Evolutionary conservation across 1,284 basidiomycete genomes (phyloP).

Genomic region (Sparassis latifolia): DNA sequence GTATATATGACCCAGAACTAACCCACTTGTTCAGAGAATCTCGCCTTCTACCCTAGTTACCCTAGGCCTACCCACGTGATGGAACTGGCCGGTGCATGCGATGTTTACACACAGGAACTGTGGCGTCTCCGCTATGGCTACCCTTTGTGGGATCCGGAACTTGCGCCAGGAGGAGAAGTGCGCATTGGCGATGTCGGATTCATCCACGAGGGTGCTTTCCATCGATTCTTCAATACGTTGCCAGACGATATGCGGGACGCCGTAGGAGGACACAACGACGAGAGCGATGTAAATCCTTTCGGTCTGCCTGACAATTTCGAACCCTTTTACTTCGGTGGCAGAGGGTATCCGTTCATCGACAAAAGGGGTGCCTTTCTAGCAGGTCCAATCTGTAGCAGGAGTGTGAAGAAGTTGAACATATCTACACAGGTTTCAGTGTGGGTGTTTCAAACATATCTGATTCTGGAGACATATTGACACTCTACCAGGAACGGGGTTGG

Average conservation of each 20-base stretch:
- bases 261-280: constrained; percentile 3
- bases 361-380: not conserved
- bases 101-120: constrained; percentile 17
- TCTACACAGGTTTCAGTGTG: constrained; percentile 2
- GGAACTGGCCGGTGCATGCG: not conserved
- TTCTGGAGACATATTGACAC: not conserved
- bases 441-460: not conserved
- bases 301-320: constrained; percentile 6
- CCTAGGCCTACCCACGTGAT: too few species aligned
- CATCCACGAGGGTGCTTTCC: constrained; percentile 13
- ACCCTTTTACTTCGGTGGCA: constrained; percentile 4
- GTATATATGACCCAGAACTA: too few species aligned
- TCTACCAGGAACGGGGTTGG: not conserved
- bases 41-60: too few species aligned
- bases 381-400: constrained; percentile 9
- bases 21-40: too few species aligned
- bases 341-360: not conserved
- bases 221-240: constrained; percentile 14
- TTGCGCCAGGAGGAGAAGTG: constrained; percentile 5
- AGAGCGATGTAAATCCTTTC: not conserved
- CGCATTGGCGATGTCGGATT: constrained; percentile 20
- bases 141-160: constrained; percentile 20
- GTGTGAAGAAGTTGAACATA: constrained; percentile 4
- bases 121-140: constrained; percentile 11
- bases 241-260: not conserved